phyloP scores from a whole-genome alignment of 768 basidiomycete species.

The Mrakia blollopis region DNA sequence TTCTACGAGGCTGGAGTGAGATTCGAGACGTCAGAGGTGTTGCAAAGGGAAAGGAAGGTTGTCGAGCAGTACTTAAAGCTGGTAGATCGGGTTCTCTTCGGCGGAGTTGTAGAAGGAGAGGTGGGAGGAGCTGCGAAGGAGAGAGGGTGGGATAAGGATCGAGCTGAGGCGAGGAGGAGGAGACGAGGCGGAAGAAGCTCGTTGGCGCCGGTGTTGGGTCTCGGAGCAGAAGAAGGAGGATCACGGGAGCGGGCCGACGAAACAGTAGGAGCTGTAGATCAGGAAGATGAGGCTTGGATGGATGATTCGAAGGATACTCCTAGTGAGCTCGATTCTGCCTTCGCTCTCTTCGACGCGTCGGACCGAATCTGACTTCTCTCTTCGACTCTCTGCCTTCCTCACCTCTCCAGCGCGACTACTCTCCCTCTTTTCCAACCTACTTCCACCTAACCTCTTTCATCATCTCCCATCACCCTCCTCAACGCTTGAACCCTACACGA shows the following conservation, averaged over 20 bases:
- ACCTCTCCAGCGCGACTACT: constrained; percentile 56
- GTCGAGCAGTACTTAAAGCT: constrained; percentile 63
- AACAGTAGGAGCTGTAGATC: not conserved
- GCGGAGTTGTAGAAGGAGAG: constrained; percentile 56
- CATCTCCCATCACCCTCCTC: constrained; percentile 40
- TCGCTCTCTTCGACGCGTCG: not conserved
- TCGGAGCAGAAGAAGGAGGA: constrained; percentile 49
- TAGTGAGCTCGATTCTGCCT: constrained; percentile 48
- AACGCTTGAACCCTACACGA: constrained; percentile 43
- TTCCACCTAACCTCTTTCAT: constrained; percentile 56
- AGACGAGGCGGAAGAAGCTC: constrained; percentile 42
- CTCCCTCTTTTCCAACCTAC: constrained; percentile 56
- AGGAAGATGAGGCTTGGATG: constrained; percentile 11
- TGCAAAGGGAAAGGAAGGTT: constrained; percentile 57
- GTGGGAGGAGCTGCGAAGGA: constrained; percentile 45
- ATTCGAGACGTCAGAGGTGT: constrained; percentile 41
- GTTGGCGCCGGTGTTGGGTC: constrained; percentile 50
- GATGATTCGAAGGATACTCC: constrained; percentile 53
- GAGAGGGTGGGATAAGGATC: constrained; percentile 48
- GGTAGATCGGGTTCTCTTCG: constrained; percentile 74
- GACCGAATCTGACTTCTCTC: not conserved
- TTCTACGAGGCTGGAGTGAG: not conserved
- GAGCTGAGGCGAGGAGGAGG: constrained; percentile 47
- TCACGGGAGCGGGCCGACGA: constrained; percentile 42
- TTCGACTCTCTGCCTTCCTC: not conserved